Conservation (phyloP, 2,329 filamentous ascomycete genomes). For the Pseudogymnoascus sp. region DNA sequence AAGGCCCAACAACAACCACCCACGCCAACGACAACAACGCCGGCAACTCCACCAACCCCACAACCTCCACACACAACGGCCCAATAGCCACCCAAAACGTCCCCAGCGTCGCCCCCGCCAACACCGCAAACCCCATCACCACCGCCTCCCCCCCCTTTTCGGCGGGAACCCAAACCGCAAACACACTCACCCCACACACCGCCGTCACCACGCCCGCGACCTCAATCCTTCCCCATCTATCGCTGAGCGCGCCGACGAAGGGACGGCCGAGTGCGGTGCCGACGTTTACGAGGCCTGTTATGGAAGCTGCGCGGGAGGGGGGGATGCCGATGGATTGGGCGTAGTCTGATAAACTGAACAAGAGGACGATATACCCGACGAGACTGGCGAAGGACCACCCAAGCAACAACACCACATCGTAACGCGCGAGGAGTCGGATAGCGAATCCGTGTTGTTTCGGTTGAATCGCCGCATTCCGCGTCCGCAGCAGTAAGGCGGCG, state of each 20-base stretch:
- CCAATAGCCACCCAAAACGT: slow-evolving; percentile 43
- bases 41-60: slow-evolving; percentile 35
- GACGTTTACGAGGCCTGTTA: slow-evolving; percentile 41
- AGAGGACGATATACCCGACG: slow-evolving; percentile 42
- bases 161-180: slow-evolving; percentile 43
- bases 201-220: slow-evolving; percentile 37
- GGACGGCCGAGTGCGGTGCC: slow-evolving; percentile 43
- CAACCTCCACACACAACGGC: slow-evolving; percentile 37
- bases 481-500: slow-evolving; percentile 15
- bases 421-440: slow-evolving; percentile 30
- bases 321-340: slow-evolving; percentile 38
- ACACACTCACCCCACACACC: slow-evolving; percentile 34
- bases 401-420: slow-evolving; percentile 34
- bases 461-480: slow-evolving; percentile 20
- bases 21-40: slow-evolving; percentile 36
- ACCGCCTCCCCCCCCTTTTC: slow-evolving; percentile 33
- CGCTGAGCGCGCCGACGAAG: slow-evolving; percentile 39
- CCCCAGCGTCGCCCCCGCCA: slow-evolving; percentile 40
- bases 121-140: slow-evolving; percentile 38
- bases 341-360: slow-evolving; percentile 44
- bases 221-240: slow-evolving; percentile 39
- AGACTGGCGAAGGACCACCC: slow-evolving; percentile 40
- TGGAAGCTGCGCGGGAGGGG: slow-evolving; percentile 33
- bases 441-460: slow-evolving; percentile 16
- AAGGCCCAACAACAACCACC: slow-evolving; percentile 33